A percentile compares a stretch with the other conserved stretches of the same genome.
Evolutionary conservation across 1,284 basidiomycete genomes (phyloP).

Genomic region (Sporisorium reilianum): DNA sequence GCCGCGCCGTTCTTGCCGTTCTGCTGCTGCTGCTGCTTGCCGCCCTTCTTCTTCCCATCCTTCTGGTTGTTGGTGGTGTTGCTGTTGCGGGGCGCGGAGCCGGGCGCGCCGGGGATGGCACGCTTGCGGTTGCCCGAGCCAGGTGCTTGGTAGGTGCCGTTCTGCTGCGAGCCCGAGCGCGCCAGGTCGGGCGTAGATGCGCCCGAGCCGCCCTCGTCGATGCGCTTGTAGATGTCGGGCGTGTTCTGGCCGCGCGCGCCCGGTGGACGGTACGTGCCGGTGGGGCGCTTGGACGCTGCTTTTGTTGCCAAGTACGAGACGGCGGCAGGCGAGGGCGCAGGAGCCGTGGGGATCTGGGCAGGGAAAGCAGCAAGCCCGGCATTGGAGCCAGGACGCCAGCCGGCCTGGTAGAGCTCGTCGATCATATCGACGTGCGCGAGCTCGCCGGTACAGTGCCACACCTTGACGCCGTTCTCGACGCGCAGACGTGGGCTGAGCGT

Average conservation of each 20-base stretch:
- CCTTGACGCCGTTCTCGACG: slow-evolving; percentile 95
- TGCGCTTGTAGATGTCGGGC: slow-evolving; percentile 85
- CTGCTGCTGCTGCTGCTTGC: slow-evolving; percentile 43
- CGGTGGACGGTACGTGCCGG: slow-evolving; percentile 68
- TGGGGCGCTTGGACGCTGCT: slow-evolving; percentile 63
- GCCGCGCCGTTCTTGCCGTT: slow-evolving; percentile 35
- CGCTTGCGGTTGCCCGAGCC: slow-evolving; percentile 49
- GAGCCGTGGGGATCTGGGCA: slow-evolving; percentile 78
- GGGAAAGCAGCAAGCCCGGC: slow-evolving; percentile 81
- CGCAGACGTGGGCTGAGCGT: slow-evolving; percentile 92
- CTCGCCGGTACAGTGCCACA: slow-evolving; percentile 91
- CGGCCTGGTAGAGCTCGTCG: slow-evolving; percentile 88
- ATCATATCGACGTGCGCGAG: slow-evolving; percentile 82
- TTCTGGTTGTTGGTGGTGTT: slow-evolving; percentile 17
- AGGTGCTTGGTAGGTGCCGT: slow-evolving; percentile 52
- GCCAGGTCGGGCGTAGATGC: slow-evolving; percentile 42
- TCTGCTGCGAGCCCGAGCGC: slow-evolving; percentile 27
- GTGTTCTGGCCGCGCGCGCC: slow-evolving; percentile 86
- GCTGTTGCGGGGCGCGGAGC: slow-evolving; percentile 30
- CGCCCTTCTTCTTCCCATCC: slow-evolving; percentile 44
- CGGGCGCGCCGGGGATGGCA: slow-evolving; percentile 55
- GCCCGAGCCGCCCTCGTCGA: slow-evolving; percentile 78
- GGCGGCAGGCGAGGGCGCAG: slow-evolving; percentile 77
- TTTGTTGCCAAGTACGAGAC: slow-evolving; percentile 68
- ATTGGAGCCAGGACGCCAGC: slow-evolving; percentile 82